phyloP scores from a whole-genome alignment of 1,284 basidiomycete genomes.

The Psilocybe mexicana region DNA sequence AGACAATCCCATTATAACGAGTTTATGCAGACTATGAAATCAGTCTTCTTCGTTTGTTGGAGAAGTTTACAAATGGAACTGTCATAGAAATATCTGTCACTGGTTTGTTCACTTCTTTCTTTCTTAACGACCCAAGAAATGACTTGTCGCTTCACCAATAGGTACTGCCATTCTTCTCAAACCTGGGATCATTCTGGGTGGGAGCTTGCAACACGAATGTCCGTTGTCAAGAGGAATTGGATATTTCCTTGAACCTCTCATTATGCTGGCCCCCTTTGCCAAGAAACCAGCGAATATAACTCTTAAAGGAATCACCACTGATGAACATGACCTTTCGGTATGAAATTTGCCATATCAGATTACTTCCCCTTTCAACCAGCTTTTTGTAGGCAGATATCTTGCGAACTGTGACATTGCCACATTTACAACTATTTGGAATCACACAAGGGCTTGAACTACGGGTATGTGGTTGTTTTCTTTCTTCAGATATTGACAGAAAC shows the following conservation, averaged over 20 bases:
- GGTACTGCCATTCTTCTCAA: conserved; percentile 90
- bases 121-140: background rate
- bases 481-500: background rate
- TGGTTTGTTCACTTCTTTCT: conserved; percentile 47
- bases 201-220: conserved; percentile 83
- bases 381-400: conserved; percentile 79
- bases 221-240: conserved; percentile 86
- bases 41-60: conserved; percentile 85
- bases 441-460: conserved; percentile 85
- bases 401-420: conserved; percentile 90
- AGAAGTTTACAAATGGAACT: conserved; percentile 94
- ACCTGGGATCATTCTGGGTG: conserved; percentile 91
- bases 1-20: conserved; percentile 1
- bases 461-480: conserved; percentile 40
- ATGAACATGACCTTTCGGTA: conserved; percentile 86
- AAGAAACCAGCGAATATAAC: conserved; percentile 87
- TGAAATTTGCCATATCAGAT: conserved; percentile 26
- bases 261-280: conserved; percentile 91
- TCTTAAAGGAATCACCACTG: conserved; percentile 88
- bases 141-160: conserved; percentile 30
- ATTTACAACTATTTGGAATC: conserved; percentile 88
- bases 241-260: conserved; percentile 91
- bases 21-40: conserved; percentile 82
- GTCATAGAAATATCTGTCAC: conserved; percentile 97
- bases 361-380: conserved; percentile 10